Percentiles rank a stretch among this genome's conserved stretches.
phyloP scores from a whole-genome alignment of 2,329 filamentous ascomycete species.

The Monilinia vaccinii-corymbosi region DNA sequence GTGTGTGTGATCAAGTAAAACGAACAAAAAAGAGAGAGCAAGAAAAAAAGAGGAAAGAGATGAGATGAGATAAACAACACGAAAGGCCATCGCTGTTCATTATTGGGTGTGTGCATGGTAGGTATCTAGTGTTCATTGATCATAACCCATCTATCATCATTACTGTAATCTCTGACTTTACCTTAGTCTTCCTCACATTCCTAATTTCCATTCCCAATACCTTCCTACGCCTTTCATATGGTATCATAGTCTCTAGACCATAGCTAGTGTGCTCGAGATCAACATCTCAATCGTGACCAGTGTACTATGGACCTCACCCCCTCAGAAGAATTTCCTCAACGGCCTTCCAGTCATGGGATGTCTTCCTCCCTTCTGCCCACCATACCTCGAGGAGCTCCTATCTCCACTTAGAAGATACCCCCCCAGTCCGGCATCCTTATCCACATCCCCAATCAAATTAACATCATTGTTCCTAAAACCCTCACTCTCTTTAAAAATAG shows the following conservation, averaged over 20 bases:
- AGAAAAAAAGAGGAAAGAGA: background rate
- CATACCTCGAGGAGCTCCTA: background rate
- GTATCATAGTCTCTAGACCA: background rate
- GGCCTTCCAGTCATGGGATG: background rate
- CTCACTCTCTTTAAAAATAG: conserved; percentile 70
- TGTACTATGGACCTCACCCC: too few species aligned
- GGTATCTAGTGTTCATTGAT: background rate
- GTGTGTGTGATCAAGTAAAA: too few species aligned
- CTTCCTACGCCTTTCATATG: background rate
- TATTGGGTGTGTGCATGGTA: background rate
- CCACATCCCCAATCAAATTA: conserved; percentile 11
- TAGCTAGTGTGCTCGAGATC: background rate
- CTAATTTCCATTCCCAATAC: background rate
- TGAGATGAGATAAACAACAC: background rate
- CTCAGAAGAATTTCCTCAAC: background rate
- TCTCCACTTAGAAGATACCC: background rate
- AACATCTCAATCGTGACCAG: too few species aligned
- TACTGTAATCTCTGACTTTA: background rate
- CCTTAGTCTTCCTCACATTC: background rate
- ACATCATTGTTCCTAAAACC: conserved; percentile 42
- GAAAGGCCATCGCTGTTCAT: background rate
- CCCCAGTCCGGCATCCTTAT: background rate
- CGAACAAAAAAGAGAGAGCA: too few species aligned
- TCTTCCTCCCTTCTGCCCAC: background rate
- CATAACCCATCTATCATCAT: conserved; percentile 2